Evolutionary conservation across 495 filamentous ascomycete species (phyloP).

Genomic region (Beverwykella pulmonaria): DNA sequence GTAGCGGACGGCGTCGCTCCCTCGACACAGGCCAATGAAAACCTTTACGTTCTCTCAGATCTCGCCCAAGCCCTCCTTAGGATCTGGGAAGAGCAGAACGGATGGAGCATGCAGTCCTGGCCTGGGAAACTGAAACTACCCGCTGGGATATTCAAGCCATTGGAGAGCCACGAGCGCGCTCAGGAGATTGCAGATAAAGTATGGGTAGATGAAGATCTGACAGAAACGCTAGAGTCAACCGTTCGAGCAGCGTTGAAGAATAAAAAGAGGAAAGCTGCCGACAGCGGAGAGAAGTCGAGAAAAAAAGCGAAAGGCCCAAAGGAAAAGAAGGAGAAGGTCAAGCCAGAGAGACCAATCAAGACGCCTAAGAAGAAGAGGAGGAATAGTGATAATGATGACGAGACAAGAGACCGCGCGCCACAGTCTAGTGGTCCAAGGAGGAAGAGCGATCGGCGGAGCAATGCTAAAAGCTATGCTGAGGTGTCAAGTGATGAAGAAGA

Average conservation of each 20-base stretch:
- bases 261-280: slow-evolving; percentile 40
- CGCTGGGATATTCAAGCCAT: slow-evolving; percentile 69
- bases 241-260: slow-evolving; percentile 47
- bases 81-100: slow-evolving; percentile 76
- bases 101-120: slow-evolving; percentile 78
- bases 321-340: slow-evolving; percentile 46
- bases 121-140: slow-evolving; percentile 81
- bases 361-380: slow-evolving; percentile 51
- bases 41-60: slow-evolving; percentile 86
- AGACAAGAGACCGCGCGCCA: not conserved
- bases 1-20: slow-evolving; percentile 74
- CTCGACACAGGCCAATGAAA: slow-evolving; percentile 49
- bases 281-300: slow-evolving; percentile 10
- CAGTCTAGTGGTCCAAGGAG: slow-evolving; percentile 46
- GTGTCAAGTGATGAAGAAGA: slow-evolving; percentile 62
- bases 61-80: slow-evolving; percentile 80
- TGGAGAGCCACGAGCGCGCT: slow-evolving; percentile 75
- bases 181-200: slow-evolving; percentile 81
- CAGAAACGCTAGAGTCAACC: slow-evolving; percentile 73
- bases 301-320: slow-evolving; percentile 50
- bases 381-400: slow-evolving; percentile 36
- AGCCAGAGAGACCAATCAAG: slow-evolving; percentile 50
- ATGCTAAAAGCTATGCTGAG: slow-evolving; percentile 58
- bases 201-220: slow-evolving; percentile 78
- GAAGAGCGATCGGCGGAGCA: slow-evolving; percentile 48